A percentile compares a stretch with the other conserved stretches of the same genome.
Evolutionary conservation across 2,329 filamentous ascomycete genomes (phyloP).

Genomic region (Tolypocladium cylindrosporum): DNA sequence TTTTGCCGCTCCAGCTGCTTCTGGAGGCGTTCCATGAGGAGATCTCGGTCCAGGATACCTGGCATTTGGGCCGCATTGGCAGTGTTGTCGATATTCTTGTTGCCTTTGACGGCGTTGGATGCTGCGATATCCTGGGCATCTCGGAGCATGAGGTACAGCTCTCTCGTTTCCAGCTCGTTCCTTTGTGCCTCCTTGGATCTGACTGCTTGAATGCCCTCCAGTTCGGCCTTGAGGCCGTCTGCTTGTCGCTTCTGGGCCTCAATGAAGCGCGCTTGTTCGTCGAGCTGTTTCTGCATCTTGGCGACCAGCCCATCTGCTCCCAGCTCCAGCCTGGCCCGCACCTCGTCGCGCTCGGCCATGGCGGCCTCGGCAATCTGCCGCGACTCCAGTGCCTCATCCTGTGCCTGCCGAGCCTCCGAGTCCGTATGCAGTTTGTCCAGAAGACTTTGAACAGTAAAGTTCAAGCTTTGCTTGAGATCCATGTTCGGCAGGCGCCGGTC

Average conservation of each 20-base stretch:
- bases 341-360: slow-evolving; percentile 92
- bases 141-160: slow-evolving; percentile 94
- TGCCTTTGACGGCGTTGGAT: slow-evolving; percentile 59
- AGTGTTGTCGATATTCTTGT: slow-evolving; percentile 42
- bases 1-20: slow-evolving; percentile 95
- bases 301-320: slow-evolving; percentile 89
- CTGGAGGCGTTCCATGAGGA: slow-evolving; percentile 85
- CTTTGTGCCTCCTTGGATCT: slow-evolving; percentile 85
- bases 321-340: slow-evolving; percentile 77
- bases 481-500: slow-evolving; percentile 90
- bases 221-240: slow-evolving; percentile 78
- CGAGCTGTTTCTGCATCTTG: slow-evolving; percentile 87
- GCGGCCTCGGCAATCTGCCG: slow-evolving; percentile 91
- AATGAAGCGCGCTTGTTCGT: slow-evolving; percentile 85
- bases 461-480: slow-evolving; percentile 94
- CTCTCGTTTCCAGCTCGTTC: slow-evolving; percentile 90
- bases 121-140: slow-evolving; percentile 95
- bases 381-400: slow-evolving; percentile 84
- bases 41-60: slow-evolving; percentile 87
- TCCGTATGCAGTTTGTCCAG: slow-evolving; percentile 95
- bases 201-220: slow-evolving; percentile 76
- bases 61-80: slow-evolving; percentile 70
- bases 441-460: slow-evolving; percentile 92
- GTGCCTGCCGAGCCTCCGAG: slow-evolving; percentile 82
- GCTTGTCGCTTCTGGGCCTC: slow-evolving; percentile 79